Percentiles rank a stretch among this genome's conserved stretches.
Conservation (phyloP, 257 asterid genomes). For the Asclepias syriaca region DNA sequence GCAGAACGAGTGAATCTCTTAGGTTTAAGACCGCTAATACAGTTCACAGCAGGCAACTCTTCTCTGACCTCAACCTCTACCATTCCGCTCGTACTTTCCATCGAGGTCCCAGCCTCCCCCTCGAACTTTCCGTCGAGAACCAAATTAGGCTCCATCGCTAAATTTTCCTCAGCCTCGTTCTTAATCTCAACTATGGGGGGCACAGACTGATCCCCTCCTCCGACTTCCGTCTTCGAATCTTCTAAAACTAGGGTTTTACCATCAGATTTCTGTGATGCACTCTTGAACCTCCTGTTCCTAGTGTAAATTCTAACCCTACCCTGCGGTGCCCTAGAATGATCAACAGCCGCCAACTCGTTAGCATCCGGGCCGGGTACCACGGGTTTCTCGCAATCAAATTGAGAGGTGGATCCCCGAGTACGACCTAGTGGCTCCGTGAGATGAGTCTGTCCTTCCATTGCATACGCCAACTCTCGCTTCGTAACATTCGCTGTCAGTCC, state of each 20-base stretch:
- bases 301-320: constrained; percentile 46
- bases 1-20: constrained; percentile 60
- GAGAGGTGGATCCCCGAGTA: constrained; percentile 24
- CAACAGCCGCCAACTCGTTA: constrained; percentile 29
- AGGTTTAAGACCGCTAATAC: constrained; percentile 17
- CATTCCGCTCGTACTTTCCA: constrained; percentile 27
- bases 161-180: constrained; percentile 28
- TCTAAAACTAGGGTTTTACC: constrained; percentile 6
- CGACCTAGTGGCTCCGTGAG: constrained; percentile 13
- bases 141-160: constrained; percentile 11
- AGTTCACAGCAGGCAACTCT: constrained; percentile 26
- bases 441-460: constrained; percentile 17
- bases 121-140: constrained; percentile 14
- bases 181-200: constrained; percentile 25
- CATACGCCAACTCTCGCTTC: constrained; percentile 47
- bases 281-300: constrained; percentile 63
- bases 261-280: constrained; percentile 1
- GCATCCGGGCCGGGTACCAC: constrained; percentile 25
- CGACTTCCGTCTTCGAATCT: constrained; percentile 8
- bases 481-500: constrained; percentile 4
- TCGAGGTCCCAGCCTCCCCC: not conserved
- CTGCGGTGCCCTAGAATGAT: constrained; percentile 25
- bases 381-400: constrained; percentile 4
- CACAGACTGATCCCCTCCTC: constrained; percentile 16
- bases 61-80: constrained; percentile 58